A percentile compares a stretch with the other conserved stretches of the same genome.
These are phyloP conservation scores for Nemania sp. DNA, from an alignment of 2,329 filamentous ascomycete species.

Conservation along the genomic window DNA sequence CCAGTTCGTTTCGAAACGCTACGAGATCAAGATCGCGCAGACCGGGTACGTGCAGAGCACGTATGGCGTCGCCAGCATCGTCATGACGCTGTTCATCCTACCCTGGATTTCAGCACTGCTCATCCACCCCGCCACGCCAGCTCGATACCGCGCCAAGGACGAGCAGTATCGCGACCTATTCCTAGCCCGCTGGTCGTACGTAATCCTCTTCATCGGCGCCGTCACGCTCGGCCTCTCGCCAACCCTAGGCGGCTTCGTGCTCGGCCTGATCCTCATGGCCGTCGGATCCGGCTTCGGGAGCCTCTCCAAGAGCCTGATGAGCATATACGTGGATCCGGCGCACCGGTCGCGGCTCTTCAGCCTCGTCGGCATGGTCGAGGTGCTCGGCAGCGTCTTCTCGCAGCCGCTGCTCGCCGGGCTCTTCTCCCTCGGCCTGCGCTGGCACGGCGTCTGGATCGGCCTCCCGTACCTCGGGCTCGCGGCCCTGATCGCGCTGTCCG, in stretches of 20 bases:
- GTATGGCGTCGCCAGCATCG: conserved; percentile 35
- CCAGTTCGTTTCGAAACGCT: conserved; percentile 40
- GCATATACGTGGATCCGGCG: conserved; percentile 36
- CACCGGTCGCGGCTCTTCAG: conserved; percentile 40
- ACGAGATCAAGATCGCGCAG: conserved; percentile 33
- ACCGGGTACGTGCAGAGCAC: conserved; percentile 40
- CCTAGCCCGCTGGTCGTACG: conserved; percentile 35
- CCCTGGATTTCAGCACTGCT: conserved; percentile 33
- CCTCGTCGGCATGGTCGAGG: conserved; percentile 38
- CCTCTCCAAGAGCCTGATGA: conserved; percentile 38
- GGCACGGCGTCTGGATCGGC: conserved; percentile 37
- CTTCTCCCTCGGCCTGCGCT: conserved; percentile 37
- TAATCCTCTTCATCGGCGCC: conserved; percentile 29
- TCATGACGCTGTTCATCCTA: conserved; percentile 35
- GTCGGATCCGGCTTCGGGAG: conserved; percentile 37
- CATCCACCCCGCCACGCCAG: conserved; percentile 27
- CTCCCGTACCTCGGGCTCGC: conserved; percentile 38
- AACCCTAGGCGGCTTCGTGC: conserved; percentile 32
- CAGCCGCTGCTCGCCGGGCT: conserved; percentile 38
- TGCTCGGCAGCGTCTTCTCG: conserved; percentile 36
- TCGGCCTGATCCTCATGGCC: conserved; percentile 37
- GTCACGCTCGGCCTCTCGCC: conserved; percentile 35
- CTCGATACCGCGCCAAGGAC: conserved; percentile 24
- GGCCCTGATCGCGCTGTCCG: conserved; percentile 24
- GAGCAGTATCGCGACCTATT: conserved; percentile 37